Base-by-base conservation (phyloP, 371 early-diverging fungal species). In the Haplosporangium sp. region DNA sequence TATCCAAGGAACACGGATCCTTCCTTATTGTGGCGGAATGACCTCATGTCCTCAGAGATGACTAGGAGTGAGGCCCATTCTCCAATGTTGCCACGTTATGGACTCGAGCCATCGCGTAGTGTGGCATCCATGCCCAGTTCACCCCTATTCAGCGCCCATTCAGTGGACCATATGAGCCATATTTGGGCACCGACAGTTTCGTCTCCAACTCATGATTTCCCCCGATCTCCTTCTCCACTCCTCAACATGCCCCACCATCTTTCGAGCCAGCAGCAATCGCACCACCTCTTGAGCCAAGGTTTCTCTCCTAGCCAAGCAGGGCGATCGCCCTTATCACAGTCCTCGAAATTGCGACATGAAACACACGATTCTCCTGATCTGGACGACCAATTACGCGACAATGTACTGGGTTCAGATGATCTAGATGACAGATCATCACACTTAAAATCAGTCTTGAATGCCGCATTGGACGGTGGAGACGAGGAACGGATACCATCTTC, bases 161-260 rank as follows among this genome's bases (percentile, higher is more conserved):
- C 73, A 2, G 69, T 69, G 2, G 80, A 79, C 18, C 80, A 79
- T 52, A 73, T 79, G 58, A 79, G 73, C 59, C 80, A 79, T 48
- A 79, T 79, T 41, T 79, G 80, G 80, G 73, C 80, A 40, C 80
- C 80, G 2, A 73, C 73, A 12, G 68, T 77, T 1, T 61, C 74
- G 14, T 71, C 67, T 42, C 56, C 62, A 37, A 16, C 56, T 6
- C 64, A 86, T 77, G 95, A 94, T 69, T 94, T 93, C 64, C 95
- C 95, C 14, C 85, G 94, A 52, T 93, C 96, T 11, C 92, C 94
- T n/a, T 95, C 96, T 13, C 95, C 95, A 7, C 85, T 91, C 6
- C 89, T 89, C 70, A 90, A 90, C 37, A 81, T 87, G 62, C 91
- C 87, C 23, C 88, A 89, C 43, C 68, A 72, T 29, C 53, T 73